phyloP scores from a whole-genome alignment of 495 filamentous ascomycete genomes.

The Hypoxylon rickii region DNA sequence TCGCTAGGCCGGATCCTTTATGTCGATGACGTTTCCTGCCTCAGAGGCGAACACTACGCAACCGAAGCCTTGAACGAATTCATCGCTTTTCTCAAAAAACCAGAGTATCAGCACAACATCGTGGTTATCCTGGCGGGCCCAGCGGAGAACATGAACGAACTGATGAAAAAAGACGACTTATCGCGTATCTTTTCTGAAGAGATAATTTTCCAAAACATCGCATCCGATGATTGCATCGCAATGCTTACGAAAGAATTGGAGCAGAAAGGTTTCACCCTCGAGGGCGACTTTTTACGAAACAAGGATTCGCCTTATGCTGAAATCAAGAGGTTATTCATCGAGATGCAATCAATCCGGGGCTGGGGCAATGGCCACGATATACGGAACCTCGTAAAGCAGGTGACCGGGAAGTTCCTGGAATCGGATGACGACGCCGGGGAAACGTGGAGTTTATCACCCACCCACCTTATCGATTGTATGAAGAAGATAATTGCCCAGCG shows the following conservation, averaged over 20 bases:
- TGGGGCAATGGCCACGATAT: conserved; percentile 7
- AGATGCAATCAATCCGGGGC: not conserved
- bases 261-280: not conserved
- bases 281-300: not conserved
- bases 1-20: conserved; percentile 64
- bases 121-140: conserved; percentile 77
- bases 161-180: conserved; percentile 64
- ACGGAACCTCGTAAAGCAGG: not conserved
- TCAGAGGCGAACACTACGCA: too few relatives aligned
- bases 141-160: conserved; percentile 64
- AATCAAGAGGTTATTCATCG: not conserved
- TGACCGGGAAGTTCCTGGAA: not conserved
- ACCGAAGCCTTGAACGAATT: conserved; percentile 73
- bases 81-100: conserved; percentile 66
- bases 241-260: conserved; percentile 39
- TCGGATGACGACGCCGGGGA: not conserved
- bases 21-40: conserved; percentile 69
- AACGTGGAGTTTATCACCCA: not conserved
- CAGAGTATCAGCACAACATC: conserved; percentile 60
- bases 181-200: conserved; percentile 62
- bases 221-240: conserved; percentile 49
- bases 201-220: conserved; percentile 56
- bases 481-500: not conserved
- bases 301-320: not conserved
- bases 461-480: not conserved